Conservation (phyloP, 495 filamentous ascomycete species). For the Lasiosphaeriaceae sp. region DNA sequence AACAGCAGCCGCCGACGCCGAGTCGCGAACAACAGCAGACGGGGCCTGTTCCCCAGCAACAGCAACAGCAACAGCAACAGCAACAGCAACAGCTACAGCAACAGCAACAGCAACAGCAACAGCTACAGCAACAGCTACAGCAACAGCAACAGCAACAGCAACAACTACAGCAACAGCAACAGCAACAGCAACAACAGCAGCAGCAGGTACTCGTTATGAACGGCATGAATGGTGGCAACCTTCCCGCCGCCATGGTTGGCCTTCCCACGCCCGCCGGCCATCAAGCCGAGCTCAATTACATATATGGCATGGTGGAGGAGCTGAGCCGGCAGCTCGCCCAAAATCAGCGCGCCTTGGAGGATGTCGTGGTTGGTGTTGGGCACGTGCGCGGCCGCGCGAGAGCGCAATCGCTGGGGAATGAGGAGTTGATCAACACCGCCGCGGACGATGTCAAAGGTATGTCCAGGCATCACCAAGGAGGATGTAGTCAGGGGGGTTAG, state of each 20-base stretch:
- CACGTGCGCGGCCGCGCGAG: conserved; percentile 47
- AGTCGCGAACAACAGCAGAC: not conserved
- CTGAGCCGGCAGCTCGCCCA: conserved; percentile 70
- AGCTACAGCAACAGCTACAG: conserved; percentile 1
- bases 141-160: conserved; percentile 4
- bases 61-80: conserved; percentile 8
- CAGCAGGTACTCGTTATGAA: conserved; percentile 45
- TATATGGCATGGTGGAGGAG: conserved; percentile 79
- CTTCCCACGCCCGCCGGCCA: conserved; percentile 74
- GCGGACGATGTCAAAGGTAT: conserved; percentile 48
- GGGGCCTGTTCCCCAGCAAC: conserved; percentile 1
- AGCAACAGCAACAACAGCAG: conserved; percentile 22
- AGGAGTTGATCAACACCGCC: conserved; percentile 45
- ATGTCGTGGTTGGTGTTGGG: conserved; percentile 63
- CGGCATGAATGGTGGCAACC: conserved; percentile 53
- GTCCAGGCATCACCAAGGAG: no score
- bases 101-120: conserved; percentile 6
- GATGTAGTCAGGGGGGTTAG: no score
- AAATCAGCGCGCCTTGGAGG: conserved; percentile 71
- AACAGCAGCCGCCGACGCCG: conserved; percentile 6
- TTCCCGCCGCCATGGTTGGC: conserved; percentile 42
- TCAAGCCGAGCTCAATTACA: conserved; percentile 81
- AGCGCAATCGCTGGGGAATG: conserved; percentile 44
- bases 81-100: conserved; percentile 5
- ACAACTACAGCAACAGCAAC: conserved; percentile 11